Evolutionary conservation across 768 basidiomycete species (phyloP).

Genomic region (Suillus fuscotomentosus): DNA sequence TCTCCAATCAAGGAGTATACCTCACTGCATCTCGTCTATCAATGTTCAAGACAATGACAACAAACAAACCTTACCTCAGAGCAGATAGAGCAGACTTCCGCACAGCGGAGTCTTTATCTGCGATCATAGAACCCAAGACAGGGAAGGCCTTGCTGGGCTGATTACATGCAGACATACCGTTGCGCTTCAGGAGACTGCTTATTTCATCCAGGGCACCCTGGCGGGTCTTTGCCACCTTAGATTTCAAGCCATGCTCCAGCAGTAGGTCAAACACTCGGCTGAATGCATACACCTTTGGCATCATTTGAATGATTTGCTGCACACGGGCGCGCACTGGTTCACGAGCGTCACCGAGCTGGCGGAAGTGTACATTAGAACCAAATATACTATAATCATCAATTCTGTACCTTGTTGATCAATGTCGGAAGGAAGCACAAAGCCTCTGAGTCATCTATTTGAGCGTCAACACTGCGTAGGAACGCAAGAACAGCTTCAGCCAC

Average conservation of each 20-base stretch:
- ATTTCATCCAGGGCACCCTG: slow-evolving; percentile 87
- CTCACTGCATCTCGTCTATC: slow-evolving; percentile 49
- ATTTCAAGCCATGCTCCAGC: slow-evolving; percentile 84
- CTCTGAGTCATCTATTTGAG: slow-evolving; percentile 84
- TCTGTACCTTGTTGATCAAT: slow-evolving; percentile 79
- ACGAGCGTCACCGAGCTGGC: slow-evolving; percentile 88
- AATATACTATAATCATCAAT: neutral
- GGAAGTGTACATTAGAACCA: slow-evolving; percentile 6
- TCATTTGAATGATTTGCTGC: slow-evolving; percentile 77
- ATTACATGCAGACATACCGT: slow-evolving; percentile 74
- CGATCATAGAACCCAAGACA: slow-evolving; percentile 71
- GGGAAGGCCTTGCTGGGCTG: slow-evolving; percentile 82
- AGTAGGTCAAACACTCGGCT: slow-evolving; percentile 88
- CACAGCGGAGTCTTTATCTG: slow-evolving; percentile 87
- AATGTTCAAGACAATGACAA: slow-evolving; percentile 3
- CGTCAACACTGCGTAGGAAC: slow-evolving; percentile 69
- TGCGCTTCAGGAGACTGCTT: slow-evolving; percentile 70
- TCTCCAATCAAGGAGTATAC: slow-evolving; percentile 83
- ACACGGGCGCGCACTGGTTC: slow-evolving; percentile 80
- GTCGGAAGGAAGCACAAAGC: slow-evolving; percentile 88
- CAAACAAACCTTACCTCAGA: slow-evolving; percentile 59
- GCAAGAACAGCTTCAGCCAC: slow-evolving; percentile 75
- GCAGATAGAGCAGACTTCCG: slow-evolving; percentile 83
- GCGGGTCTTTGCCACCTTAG: slow-evolving; percentile 89
- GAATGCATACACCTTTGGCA: slow-evolving; percentile 90